Evolutionary conservation across 129 eudicot genomes (phyloP), one percentile per base, ranked within the genome.

Genomic region (Artemisia annua): DNA sequence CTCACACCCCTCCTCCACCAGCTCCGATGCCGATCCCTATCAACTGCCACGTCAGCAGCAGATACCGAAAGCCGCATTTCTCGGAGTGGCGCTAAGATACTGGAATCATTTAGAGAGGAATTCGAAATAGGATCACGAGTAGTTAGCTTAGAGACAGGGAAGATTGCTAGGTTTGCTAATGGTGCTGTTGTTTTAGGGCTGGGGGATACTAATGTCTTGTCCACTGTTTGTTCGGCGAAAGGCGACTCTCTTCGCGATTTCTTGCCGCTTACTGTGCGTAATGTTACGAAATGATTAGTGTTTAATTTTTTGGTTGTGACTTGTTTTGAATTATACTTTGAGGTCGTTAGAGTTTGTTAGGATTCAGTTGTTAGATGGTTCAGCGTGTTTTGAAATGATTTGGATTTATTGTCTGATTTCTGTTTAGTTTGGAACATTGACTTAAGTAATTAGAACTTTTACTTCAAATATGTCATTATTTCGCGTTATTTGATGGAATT

Each of bases 221-320:
- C 99, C 5, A 91, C 99, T 2, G 96, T 90, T 16, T 76, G 91
- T 52, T 90, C 93, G 0, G 87, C 83, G 26, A 80, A 80, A 80
- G 83, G 83, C 61, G 83, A 80, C 11, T 79, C 43, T 44, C 75
- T 67, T 20, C 83, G 83, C 3, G 97, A 88, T 62, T 94, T 90
- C 63, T 76, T 94, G 73, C 99, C 99, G 64, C 99, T 95, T 66
- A 95, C 99, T 43, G 99, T 95, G 83, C 17, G 96, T 73, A 26
- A 7, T 30, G 35, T 30, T 30, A 30, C 35, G 6, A 30, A 30
- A 30, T 30, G 35, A 30, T 30, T 30, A 3, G 35, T 30, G 0
- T 30, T 30, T 30, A 30, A 0, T 30, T 30, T 3, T 30, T 30
- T 30, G 35, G 35, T 30, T 30, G 35, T 30, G 35, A 30, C 35